A percentile compares a stretch with the other conserved stretches of the same genome.
Conservation (phyloP, 371 early-diverging fungal species). For the Chytridium lagenaria region DNA sequence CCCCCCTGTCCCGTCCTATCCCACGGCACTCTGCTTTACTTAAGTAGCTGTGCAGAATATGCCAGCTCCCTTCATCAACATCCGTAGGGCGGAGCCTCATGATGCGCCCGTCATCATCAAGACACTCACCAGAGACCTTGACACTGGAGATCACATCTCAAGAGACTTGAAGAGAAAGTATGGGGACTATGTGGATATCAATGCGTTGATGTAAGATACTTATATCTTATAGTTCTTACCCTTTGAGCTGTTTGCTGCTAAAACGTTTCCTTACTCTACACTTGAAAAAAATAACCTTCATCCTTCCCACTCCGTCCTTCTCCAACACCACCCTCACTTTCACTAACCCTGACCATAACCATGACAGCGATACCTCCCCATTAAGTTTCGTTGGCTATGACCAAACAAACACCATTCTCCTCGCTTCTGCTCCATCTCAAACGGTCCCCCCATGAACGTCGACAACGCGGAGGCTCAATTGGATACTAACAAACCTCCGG, state of each 20-base stretch:
- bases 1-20: neutral
- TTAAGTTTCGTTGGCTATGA: constrained; percentile 46
- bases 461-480: constrained; percentile 21
- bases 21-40: neutral
- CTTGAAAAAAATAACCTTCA: too few species aligned
- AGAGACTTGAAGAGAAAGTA: constrained; percentile 40
- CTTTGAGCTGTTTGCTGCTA: too few species aligned
- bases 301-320: too few species aligned
- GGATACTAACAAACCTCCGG: too few species aligned
- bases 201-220: constrained; percentile 41
- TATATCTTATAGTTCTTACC: too few species aligned
- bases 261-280: too few species aligned
- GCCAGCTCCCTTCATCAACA: neutral
- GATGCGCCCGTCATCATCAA: constrained; percentile 38
- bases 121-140: constrained; percentile 30
- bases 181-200: constrained; percentile 43
- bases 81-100: constrained; percentile 45
- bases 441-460: constrained; percentile 44
- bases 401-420: constrained; percentile 26
- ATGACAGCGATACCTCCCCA: constrained; percentile 44
- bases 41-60: neutral
- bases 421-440: constrained; percentile 48
- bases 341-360: neutral
- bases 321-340: too few species aligned
- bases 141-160: constrained; percentile 29